Percentiles rank a stretch among this genome's conserved stretches.
Conservation (phyloP, 2,329 filamentous ascomycete species). For the Cladorrhinum sp. region DNA sequence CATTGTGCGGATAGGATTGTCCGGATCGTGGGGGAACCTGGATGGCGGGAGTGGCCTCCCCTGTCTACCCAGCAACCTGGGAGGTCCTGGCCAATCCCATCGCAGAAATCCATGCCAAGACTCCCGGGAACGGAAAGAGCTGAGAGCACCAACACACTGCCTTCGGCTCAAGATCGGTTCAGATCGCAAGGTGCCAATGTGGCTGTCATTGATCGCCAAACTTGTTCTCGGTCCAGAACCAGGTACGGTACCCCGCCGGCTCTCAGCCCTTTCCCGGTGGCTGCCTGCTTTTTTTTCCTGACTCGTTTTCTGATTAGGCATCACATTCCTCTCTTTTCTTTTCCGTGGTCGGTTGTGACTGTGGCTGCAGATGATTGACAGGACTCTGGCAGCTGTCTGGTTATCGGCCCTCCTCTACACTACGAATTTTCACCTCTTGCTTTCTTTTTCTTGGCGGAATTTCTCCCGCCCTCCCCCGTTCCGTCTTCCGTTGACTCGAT, state of each 20-base stretch:
- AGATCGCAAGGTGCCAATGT: slow-evolving; percentile 3
- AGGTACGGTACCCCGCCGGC: neutral
- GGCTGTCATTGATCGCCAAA: slow-evolving; percentile 3
- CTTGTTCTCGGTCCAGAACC: too few species aligned
- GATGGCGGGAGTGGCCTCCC: neutral
- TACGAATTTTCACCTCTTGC: neutral
- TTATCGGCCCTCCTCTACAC: too few species aligned
- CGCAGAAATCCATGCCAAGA: neutral
- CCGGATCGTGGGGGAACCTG: neutral
- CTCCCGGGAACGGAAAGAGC: neutral
- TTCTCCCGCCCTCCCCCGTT: too few species aligned
- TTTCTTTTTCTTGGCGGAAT: neutral
- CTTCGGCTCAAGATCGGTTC: neutral
- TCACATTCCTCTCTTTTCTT: neutral
- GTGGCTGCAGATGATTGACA: too few species aligned
- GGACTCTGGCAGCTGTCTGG: too few species aligned
- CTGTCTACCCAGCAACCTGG: neutral
- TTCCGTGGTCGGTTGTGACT: too few species aligned
- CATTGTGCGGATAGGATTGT: too few species aligned
- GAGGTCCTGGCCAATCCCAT: neutral
- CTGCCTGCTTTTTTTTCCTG: neutral
- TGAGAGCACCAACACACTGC: neutral
- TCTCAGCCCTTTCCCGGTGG: neutral
- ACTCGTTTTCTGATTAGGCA: neutral
- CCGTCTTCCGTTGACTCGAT: neutral